Conservation (phyloP, 2,329 filamentous ascomycete species). For the Pyricularia grisea region DNA sequence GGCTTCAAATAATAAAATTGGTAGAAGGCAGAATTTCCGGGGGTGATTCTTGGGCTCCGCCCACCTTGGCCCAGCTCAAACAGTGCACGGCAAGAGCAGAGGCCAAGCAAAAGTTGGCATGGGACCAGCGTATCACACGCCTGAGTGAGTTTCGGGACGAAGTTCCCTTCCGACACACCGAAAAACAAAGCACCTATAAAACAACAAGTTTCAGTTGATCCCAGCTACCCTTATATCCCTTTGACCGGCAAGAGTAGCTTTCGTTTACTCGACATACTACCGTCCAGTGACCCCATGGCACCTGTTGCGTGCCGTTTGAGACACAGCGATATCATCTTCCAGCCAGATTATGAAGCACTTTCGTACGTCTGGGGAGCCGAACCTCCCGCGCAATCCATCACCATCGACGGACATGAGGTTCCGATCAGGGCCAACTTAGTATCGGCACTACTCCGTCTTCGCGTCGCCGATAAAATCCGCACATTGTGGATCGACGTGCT, state of each 20-base stretch:
- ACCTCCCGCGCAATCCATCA: neutral
- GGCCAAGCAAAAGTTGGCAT: neutral
- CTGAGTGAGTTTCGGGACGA: neutral
- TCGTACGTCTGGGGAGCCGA: neutral
- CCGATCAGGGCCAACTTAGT: neutral
- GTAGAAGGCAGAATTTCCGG: neutral
- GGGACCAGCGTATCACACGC: neutral
- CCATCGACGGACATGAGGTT: neutral
- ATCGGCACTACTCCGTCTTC: neutral
- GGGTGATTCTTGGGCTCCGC: neutral
- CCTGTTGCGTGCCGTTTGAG: neutral
- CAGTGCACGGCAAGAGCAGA: neutral
- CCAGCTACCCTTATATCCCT: neutral
- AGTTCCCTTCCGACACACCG: neutral
- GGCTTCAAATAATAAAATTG: neutral
- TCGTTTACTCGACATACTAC: neutral
- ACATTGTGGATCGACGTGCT: neutral
- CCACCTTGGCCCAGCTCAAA: neutral
- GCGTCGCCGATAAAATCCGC: neutral
- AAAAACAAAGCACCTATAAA: neutral
- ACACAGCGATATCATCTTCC: neutral
- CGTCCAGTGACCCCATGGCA: neutral
- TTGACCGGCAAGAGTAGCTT: neutral
- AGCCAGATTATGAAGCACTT: neutral
- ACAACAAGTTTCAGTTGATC: neutral